phyloP scores from a whole-genome alignment of 768 basidiomycete genomes.

The Calocybe cyanea region DNA sequence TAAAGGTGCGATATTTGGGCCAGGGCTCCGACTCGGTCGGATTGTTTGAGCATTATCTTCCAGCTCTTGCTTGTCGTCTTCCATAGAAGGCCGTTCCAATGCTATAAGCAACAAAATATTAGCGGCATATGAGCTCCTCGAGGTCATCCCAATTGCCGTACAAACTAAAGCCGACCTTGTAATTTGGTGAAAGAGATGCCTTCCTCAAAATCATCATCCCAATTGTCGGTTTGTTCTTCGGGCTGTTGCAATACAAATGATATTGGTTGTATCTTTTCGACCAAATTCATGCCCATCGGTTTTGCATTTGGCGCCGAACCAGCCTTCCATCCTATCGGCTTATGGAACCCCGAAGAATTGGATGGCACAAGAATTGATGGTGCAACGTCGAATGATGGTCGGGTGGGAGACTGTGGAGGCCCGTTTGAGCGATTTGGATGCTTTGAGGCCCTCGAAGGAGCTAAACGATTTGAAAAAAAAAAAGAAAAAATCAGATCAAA shows the following conservation, averaged over 20 bases:
- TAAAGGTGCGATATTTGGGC: conserved; percentile 45
- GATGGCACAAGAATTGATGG: conserved; percentile 28
- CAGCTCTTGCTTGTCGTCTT: conserved; percentile 50
- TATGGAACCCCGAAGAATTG: conserved; percentile 25
- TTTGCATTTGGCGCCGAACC: conserved; percentile 29
- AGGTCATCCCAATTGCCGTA: background rate
- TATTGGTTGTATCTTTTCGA: conserved; percentile 57
- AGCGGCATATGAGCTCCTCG: background rate
- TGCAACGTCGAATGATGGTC: conserved; percentile 30
- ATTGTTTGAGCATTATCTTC: conserved; percentile 84
- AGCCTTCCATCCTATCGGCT: conserved; percentile 31
- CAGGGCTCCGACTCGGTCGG: conserved; percentile 70
- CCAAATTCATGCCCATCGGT: conserved; percentile 35
- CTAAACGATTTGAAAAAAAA: too few relatives aligned
- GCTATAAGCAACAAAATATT: conserved; percentile 33
- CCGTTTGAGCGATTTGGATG: conserved; percentile 46
- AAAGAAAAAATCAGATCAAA: conserved; percentile 3
- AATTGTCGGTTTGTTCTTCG: conserved; percentile 90
- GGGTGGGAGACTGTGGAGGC: conserved; percentile 44
- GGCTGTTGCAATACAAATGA: conserved; percentile 66
- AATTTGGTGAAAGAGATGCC: conserved; percentile 86
- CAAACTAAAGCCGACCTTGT: conserved; percentile 40
- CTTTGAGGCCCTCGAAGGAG: conserved; percentile 73
- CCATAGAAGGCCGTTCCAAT: conserved; percentile 56
- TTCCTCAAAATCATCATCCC: conserved; percentile 98